Evolutionary conservation across 805 yeast genomes (phyloP), one percentile per base, ranked within the genome.

Genomic region (Spathaspora hagerdaliae): DNA sequence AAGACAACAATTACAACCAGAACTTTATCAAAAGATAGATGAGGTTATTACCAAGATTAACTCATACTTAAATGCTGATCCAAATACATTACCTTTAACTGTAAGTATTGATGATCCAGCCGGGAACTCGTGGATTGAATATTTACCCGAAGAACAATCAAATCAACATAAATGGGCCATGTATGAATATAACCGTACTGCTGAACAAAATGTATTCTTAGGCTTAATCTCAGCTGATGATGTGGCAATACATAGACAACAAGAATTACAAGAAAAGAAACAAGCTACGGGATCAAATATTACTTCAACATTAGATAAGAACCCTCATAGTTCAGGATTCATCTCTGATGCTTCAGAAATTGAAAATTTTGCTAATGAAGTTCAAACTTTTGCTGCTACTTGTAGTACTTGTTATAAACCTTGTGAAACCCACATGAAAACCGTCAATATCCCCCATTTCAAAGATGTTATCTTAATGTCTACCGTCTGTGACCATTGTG

Each of bases 381-480:
- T 94, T 19, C 98, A 94, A 67, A 84, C 92, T 7, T 94, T 94
- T 73, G 75, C 77, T 37, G 96, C 97, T 4, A 79, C 96, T 8
- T 94, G 99, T 67, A 92, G 98, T 7, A 79, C 94, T 14, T 94
- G 99, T 67, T 79, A 75, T 54, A 78, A 78, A 46, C 81, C 83
- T 10, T 87, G 96, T 65, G 87, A 82, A 45, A 94, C 99, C 2
- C 95, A 91, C 62, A 94, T 94, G 99, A 94, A 94, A 71, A 80
- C 90, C 34, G 96, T 94, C 19, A 84, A 89, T 64, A 94, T 94
- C 54, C 99, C 99, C 15, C 98, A 94, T 69, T 94, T 94, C 78
- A 91, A 92, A 69, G 98, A 94, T 54, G 99, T 94, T 36, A 85
- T 94, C 48, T 80, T 94, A 57, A 94, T 94, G 99, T 85, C 95